These are phyloP conservation scores for Alternaria gaisen DNA, from an alignment of 2,329 filamentous ascomycete species.

Conservation along the genomic window DNA sequence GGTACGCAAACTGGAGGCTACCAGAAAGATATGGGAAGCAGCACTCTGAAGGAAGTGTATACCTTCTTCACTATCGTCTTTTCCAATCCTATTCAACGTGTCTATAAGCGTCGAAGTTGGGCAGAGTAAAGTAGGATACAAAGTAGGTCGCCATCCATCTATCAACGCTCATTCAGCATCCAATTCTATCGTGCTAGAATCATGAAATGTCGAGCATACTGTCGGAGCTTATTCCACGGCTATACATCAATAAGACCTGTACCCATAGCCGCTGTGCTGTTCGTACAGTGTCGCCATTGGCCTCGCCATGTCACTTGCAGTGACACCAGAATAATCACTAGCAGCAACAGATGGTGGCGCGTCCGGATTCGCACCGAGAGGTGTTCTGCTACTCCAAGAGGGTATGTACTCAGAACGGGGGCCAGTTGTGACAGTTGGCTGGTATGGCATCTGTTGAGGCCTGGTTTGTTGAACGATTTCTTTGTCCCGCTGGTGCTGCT, in stretches of 20 bases:
- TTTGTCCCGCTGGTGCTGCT: background rate
- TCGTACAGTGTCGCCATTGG: background rate
- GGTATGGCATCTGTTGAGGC: background rate
- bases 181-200: background rate
- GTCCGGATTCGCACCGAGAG: background rate
- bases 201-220: background rate
- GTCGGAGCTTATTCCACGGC: background rate
- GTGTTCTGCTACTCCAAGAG: background rate
- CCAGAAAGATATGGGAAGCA: background rate
- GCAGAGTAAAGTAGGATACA: background rate
- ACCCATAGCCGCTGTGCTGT: background rate
- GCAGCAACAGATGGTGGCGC: background rate
- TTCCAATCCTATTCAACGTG: background rate
- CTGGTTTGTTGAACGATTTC: background rate
- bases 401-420: background rate
- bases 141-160: background rate
- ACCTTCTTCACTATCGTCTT: background rate
- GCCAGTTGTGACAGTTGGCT: background rate
- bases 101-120: background rate
- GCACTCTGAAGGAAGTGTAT: background rate
- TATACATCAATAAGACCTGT: background rate
- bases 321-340: background rate
- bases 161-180: background rate
- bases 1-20: background rate
- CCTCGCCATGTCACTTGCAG: background rate